A percentile compares a stretch with the other conserved stretches of the same genome.
Evolutionary conservation across 768 basidiomycete genomes (phyloP).

Genomic region (Hypsizygus marmoreus): DNA sequence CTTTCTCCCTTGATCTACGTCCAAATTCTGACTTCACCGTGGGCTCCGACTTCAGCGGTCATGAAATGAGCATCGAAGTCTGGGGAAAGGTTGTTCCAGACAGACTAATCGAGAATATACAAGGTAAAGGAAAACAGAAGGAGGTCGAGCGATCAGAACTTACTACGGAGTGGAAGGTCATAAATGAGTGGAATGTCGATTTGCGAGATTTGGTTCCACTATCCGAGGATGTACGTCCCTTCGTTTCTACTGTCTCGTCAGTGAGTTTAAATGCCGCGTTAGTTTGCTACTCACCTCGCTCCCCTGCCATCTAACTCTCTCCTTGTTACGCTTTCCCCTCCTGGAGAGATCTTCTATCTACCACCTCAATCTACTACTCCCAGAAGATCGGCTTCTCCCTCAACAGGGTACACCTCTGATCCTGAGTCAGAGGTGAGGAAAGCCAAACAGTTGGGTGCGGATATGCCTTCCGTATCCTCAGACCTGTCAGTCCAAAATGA

Average conservation of each 20-base stretch:
- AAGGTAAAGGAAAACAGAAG: constrained; percentile 49
- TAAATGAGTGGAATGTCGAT: constrained; percentile 70
- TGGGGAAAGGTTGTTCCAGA: constrained; percentile 51
- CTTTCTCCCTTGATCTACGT: constrained; percentile 60
- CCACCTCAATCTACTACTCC: constrained; percentile 36
- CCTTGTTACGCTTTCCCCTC: constrained; percentile 64
- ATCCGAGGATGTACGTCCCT: constrained; percentile 57
- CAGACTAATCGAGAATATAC: constrained; percentile 24
- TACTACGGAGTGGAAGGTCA: constrained; percentile 54
- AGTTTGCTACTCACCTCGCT: constrained; percentile 31
- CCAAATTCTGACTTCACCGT: constrained; percentile 53
- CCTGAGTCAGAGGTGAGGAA: constrained; percentile 59
- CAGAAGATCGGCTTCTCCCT: constrained; percentile 56
- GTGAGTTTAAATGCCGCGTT: constrained; percentile 18
- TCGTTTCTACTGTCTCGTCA: constrained; percentile 1
- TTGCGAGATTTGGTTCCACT: constrained; percentile 59
- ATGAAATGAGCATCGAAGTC: constrained; percentile 55
- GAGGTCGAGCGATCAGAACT: constrained; percentile 13
- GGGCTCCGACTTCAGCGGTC: constrained; percentile 54
- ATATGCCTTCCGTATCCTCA: constrained; percentile 5
- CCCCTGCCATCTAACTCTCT: constrained; percentile 75
- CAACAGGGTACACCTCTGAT: constrained; percentile 68
- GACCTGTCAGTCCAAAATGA: constrained; percentile 11
- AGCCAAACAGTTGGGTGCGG: constrained; percentile 32
- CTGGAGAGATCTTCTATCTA: constrained; percentile 60